Percentiles rank a stretch among this genome's conserved stretches.
Evolutionary conservation across 345 rosid species (phyloP).

Genomic region (Brassica incana): DNA sequence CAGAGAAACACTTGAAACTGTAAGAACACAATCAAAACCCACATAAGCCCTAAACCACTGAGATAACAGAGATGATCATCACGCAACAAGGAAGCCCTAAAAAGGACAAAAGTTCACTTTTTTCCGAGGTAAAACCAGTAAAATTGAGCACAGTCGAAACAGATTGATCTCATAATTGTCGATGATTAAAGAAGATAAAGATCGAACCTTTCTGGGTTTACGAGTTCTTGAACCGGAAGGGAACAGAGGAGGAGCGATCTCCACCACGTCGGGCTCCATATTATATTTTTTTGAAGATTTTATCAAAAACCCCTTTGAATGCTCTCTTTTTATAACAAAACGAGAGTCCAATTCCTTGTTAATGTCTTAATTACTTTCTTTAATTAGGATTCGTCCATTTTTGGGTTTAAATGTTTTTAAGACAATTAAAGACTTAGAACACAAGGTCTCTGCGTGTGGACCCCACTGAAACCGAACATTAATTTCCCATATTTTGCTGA

Average conservation of each 20-base stretch:
- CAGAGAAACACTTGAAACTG: conserved; percentile 8
- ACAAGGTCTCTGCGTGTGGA: conserved; percentile 3
- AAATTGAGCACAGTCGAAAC: not conserved
- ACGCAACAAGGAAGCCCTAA: not conserved
- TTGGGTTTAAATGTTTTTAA: not conserved
- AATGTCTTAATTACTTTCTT: not conserved
- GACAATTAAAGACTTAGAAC: not conserved
- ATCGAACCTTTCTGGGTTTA: conserved; percentile 59
- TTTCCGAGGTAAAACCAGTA: conserved; percentile 3
- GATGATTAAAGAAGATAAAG: not conserved
- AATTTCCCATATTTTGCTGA: not conserved
- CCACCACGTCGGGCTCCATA: conserved; percentile 74
- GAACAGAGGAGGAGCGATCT: conserved; percentile 52
- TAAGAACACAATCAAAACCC: conserved; percentile 4
- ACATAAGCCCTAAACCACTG: conserved; percentile 23
- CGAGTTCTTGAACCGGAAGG: conserved; percentile 39
- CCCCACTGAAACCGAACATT: conserved; percentile 6
- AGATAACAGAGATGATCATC: conserved; percentile 22
- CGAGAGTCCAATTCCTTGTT: not conserved
- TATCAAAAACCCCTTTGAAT: conserved; percentile 3
- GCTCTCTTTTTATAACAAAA: not conserved
- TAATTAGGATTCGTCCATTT: not conserved
- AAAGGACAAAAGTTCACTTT: not conserved
- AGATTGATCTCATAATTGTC: not conserved
- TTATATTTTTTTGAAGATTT: not conserved